Percentiles rank a stretch among this genome's conserved stretches.
Evolutionary conservation across 2,329 filamentous ascomycete genomes (phyloP).

Genomic region (Aspergillus piperis): DNA sequence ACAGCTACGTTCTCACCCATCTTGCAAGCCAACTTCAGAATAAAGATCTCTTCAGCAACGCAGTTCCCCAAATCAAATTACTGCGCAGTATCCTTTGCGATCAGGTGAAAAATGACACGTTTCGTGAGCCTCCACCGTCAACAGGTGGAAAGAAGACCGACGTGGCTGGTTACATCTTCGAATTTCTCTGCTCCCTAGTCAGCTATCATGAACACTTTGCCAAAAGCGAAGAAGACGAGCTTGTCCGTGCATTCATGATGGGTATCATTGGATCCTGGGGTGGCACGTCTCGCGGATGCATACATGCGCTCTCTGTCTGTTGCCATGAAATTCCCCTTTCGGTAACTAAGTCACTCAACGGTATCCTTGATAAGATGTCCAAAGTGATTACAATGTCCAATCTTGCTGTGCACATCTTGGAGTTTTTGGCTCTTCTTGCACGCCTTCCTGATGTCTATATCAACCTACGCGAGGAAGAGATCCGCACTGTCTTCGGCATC

Average conservation of each 20-base stretch:
- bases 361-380: conserved; percentile 88
- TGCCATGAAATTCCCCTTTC: conserved; percentile 91
- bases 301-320: conserved; percentile 91
- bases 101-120: conserved; percentile 73
- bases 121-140: conserved; percentile 77
- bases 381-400: conserved; percentile 93
- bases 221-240: conserved; percentile 83
- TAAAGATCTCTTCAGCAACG: conserved; percentile 76
- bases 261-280: conserved; percentile 79
- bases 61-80: conserved; percentile 72
- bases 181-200: conserved; percentile 81
- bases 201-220: conserved; percentile 86
- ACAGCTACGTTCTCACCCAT: conserved; percentile 85
- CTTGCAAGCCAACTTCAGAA: conserved; percentile 87
- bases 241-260: conserved; percentile 81
- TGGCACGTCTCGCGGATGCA: conserved; percentile 85
- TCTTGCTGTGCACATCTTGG: conserved; percentile 90
- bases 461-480: conserved; percentile 89
- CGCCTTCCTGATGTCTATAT: conserved; percentile 81
- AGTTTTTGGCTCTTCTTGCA: conserved; percentile 88
- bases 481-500: conserved; percentile 90
- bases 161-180: conserved; percentile 84
- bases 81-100: conserved; percentile 78
- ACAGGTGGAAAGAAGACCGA: conserved; percentile 83
- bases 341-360: conserved; percentile 80